A percentile compares a stretch with the other conserved stretches of the same genome.
phyloP scores from a whole-genome alignment of 441 rosid genomes.

The Corymbia calophylla region DNA sequence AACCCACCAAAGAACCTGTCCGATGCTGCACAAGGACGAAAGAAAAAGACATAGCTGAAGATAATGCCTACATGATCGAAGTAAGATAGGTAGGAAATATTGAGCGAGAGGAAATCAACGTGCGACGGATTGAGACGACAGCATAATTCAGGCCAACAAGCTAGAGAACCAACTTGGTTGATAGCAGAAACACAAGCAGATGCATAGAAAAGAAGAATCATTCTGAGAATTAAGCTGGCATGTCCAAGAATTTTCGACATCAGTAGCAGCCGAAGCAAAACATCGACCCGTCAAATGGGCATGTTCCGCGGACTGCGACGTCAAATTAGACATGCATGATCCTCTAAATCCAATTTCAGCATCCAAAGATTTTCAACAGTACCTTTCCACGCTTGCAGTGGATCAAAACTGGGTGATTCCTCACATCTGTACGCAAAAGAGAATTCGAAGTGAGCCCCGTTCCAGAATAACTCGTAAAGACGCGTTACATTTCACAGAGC shows the following conservation, averaged over 20 bases:
- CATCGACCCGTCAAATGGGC: neutral
- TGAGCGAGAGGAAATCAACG: neutral
- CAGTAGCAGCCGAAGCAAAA: neutral
- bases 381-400: constrained; percentile 97
- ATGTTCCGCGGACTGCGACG: neutral
- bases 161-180: neutral
- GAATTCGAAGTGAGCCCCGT: neutral
- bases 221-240: neutral
- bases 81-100: neutral
- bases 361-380: neutral
- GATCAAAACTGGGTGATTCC: constrained; percentile 86
- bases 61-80: neutral
- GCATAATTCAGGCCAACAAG: neutral
- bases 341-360: neutral
- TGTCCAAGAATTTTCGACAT: neutral
- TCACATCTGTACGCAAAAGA: constrained; percentile 53
- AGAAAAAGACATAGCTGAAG: neutral
- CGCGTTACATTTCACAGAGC: neutral
- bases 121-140: neutral
- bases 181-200: neutral
- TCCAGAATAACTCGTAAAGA: neutral
- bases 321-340: neutral
- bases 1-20: constrained; percentile 87
- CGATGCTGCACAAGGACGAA: constrained; percentile 56
- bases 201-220: neutral